Evolutionary conservation across 2,329 filamentous ascomycete genomes (phyloP), one percentile per base, ranked within the genome.

Genomic region (Pseudocercospora macadamiae): DNA sequence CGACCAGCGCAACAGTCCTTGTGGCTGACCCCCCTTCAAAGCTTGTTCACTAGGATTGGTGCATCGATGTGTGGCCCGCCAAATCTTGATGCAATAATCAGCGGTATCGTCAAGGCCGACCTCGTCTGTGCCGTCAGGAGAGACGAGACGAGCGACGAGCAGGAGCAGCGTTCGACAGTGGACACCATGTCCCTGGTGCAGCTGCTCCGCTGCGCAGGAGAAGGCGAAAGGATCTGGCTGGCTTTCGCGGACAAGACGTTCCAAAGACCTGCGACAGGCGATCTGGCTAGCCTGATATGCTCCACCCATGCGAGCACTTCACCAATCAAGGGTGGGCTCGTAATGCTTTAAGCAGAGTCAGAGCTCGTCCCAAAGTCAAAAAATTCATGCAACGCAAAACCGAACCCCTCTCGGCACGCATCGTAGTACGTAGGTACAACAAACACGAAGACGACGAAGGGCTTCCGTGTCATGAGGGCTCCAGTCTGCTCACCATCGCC

Each of bases 321-420:
- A 18, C 45, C 45, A 49, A 49, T 49, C 45, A 49, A 8, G 45
- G 23, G 45, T 32, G 25, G 16, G 25, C 45, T 49, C 45, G 45
- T 26, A 23, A 36, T 57, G 37, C 49, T 53, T 28, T 26, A 45
- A 39, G 48, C 45, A 49, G 45, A 60, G 57, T 34, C 52, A 51
- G 25, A 51, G 44, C 52, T 54, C 45, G 45, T 25, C 30, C 32
- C 34, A 48, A 54, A 59, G 28, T 45, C 57, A 49, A 55, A 54
- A 51, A 51, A 52, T 30, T 54, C 54, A 60, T 54, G 52, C 55
- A 57, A 60, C 42, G 47, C 56, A 62, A 62, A 57, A 49, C 39
- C 42, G 54, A 47, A 49, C 59, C 59, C 42, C 59, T 57, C 36
- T 57, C 45, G 55, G 45, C 48, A 55, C 30, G 49, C 53, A 39